A percentile compares a stretch with the other conserved stretches of the same genome.
phyloP scores from a whole-genome alignment of 2,329 filamentous ascomycete genomes.

The Hansfordia pulvinata region DNA sequence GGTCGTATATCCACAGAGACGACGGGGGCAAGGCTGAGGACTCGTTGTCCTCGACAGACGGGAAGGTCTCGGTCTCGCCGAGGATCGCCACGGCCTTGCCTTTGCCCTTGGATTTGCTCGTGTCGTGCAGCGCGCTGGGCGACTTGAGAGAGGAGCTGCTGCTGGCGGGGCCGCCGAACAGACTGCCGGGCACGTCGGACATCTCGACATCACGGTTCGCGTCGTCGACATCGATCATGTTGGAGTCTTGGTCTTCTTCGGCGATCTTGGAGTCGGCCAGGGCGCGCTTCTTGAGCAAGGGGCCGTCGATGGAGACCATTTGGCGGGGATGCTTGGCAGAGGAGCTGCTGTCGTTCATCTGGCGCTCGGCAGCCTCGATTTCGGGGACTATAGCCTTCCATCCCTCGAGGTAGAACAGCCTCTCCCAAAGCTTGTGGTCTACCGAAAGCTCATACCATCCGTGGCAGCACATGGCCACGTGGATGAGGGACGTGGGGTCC shows the following conservation, averaged over 20 bases:
- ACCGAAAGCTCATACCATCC: constrained; percentile 71
- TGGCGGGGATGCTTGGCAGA: too few species aligned
- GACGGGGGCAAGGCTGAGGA: constrained; percentile 25
- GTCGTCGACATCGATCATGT: constrained; percentile 28
- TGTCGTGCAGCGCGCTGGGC: constrained; percentile 15
- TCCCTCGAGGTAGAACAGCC: constrained; percentile 70
- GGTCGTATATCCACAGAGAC: constrained; percentile 37
- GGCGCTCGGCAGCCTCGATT: constrained; percentile 52
- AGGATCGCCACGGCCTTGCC: constrained; percentile 16
- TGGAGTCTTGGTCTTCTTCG: constrained; percentile 31
- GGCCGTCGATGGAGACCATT: constrained; percentile 31
- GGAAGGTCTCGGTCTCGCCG: constrained; percentile 2
- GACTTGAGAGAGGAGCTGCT: constrained; percentile 16
- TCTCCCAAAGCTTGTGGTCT: constrained; percentile 78
- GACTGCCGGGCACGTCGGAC: constrained; percentile 10
- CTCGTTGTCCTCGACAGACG: constrained; percentile 11
- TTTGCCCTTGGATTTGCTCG: constrained; percentile 18
- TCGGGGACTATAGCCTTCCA: constrained; percentile 62
- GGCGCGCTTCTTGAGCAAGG: constrained; percentile 40
- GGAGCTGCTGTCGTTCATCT: constrained; percentile 30
- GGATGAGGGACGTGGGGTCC: constrained; percentile 66
- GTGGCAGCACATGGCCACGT: constrained; percentile 64
- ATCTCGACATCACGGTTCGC: constrained; percentile 12
- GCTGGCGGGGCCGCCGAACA: constrained; percentile 13
- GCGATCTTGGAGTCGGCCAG: constrained; percentile 25